A percentile compares a stretch with the other conserved stretches of the same genome.
These are phyloP conservation scores for Pharnaceum exiguum DNA, from an alignment of 148 eudicot species.

Conservation along the genomic window DNA sequence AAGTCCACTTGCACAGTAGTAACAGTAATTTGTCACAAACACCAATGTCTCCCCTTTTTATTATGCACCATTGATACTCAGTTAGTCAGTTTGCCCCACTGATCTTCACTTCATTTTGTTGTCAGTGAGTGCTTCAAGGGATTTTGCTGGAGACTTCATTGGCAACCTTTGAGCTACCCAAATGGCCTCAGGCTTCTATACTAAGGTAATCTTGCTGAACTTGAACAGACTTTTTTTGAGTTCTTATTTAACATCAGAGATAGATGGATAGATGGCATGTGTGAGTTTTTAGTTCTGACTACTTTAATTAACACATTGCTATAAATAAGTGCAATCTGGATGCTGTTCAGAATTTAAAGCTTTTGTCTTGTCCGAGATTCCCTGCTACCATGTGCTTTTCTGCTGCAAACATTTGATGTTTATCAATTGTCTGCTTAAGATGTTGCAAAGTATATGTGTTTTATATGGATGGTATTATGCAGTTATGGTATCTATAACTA, in stretches of 20 bases:
- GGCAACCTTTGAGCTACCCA: too few relatives aligned
- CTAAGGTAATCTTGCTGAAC: not conserved
- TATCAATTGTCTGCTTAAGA: not conserved
- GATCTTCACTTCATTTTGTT: too few relatives aligned
- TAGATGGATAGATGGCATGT: not conserved
- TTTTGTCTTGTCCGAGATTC: conserved; percentile 11
- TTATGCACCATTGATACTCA: too few relatives aligned
- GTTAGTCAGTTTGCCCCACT: too few relatives aligned
- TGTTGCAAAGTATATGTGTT: not conserved
- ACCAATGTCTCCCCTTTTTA: too few relatives aligned
- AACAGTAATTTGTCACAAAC: too few relatives aligned
- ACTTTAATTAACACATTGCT: not conserved
- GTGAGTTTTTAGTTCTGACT: conserved; percentile 1
- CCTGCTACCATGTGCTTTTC: conserved; percentile 5
- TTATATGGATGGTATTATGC: too few relatives aligned
- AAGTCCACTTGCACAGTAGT: too few relatives aligned
- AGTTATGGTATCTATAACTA: not conserved
- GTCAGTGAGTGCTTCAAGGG: too few relatives aligned
- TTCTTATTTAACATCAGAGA: not conserved
- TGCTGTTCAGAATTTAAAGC: conserved; percentile 7
- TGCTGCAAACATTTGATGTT: conserved; percentile 8
- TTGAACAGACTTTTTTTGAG: not conserved
- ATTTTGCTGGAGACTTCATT: too few relatives aligned
- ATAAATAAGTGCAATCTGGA: not conserved
- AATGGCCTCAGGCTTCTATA: too few relatives aligned